Percentiles rank a stretch among this genome's conserved stretches.
Evolutionary conservation across 2,329 filamentous ascomycete species (phyloP).

Genomic region (Trichoderma koningii): DNA sequence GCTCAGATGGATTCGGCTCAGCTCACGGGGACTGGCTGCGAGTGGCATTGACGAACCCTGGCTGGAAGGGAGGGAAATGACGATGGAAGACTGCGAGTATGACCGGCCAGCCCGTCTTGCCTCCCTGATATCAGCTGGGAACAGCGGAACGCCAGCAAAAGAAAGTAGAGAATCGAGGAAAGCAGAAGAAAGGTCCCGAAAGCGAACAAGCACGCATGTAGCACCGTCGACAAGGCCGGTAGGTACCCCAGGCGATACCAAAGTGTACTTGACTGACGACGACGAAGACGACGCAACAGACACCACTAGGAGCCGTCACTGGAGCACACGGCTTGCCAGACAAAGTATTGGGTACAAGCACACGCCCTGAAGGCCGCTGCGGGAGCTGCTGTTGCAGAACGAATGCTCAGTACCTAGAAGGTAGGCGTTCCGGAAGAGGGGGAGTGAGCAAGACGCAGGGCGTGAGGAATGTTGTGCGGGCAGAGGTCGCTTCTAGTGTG

Average conservation of each 20-base stretch:
- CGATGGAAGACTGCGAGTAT: too few species aligned
- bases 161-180: too few species aligned
- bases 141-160: too few species aligned
- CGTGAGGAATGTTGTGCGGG: constrained; percentile 26
- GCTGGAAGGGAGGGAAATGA: background rate
- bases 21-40: constrained; percentile 19
- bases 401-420: background rate
- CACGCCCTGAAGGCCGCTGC: background rate
- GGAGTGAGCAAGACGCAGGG: constrained; percentile 13
- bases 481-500: constrained; percentile 7
- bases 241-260: too few species aligned
- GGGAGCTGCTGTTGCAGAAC: background rate
- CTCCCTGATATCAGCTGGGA: too few species aligned
- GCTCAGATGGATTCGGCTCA: constrained; percentile 24
- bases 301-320: background rate
- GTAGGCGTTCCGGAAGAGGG: constrained; percentile 5
- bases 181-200: too few species aligned
- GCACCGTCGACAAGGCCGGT: too few species aligned
- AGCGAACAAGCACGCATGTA: too few species aligned
- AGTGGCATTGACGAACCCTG: constrained; percentile 8
- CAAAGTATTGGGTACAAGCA: constrained; percentile 3
- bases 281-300: too few species aligned
- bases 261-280: too few species aligned
- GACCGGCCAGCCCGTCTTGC: too few species aligned
- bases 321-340: constrained; percentile 7